phyloP scores from a whole-genome alignment of 306 rosid genomes.

The Inga leiocalycina region DNA sequence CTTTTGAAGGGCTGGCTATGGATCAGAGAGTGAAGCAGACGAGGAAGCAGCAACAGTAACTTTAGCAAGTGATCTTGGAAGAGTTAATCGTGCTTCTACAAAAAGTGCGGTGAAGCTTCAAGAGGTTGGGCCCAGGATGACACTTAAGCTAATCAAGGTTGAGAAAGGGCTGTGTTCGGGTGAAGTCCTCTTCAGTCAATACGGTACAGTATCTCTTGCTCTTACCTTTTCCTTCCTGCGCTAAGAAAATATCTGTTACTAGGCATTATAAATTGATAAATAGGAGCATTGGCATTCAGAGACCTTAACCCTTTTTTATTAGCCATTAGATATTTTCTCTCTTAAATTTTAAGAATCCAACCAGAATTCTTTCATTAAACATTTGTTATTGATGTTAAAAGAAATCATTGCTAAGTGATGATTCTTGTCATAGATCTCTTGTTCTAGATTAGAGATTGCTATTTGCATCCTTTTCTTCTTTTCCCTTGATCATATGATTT shows the following conservation, averaged over 20 bases:
- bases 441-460: neutral
- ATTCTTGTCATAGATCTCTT: slow-evolving; percentile 7
- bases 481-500: neutral
- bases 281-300: neutral
- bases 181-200: slow-evolving; percentile 76
- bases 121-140: slow-evolving; percentile 97
- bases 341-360: neutral
- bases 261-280: neutral
- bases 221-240: neutral
- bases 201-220: slow-evolving; percentile 53
- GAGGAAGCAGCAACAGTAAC: slow-evolving; percentile 97
- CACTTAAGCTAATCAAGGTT: slow-evolving; percentile 79
- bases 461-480: neutral
- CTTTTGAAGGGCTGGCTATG: slow-evolving; percentile 82
- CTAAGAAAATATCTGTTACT: neutral
- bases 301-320: neutral
- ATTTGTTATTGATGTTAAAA: neutral
- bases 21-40: slow-evolving; percentile 89
- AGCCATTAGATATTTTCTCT: neutral
- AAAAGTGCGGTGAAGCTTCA: slow-evolving; percentile 98
- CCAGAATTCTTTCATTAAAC: neutral
- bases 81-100: slow-evolving; percentile 78
- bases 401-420: neutral
- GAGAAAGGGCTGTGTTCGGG: slow-evolving; percentile 97
- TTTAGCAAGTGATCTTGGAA: slow-evolving; percentile 69